A percentile compares a stretch with the other conserved stretches of the same genome.
Conservation (phyloP, 257 asterid species). For the Penstemon davidsonii region DNA sequence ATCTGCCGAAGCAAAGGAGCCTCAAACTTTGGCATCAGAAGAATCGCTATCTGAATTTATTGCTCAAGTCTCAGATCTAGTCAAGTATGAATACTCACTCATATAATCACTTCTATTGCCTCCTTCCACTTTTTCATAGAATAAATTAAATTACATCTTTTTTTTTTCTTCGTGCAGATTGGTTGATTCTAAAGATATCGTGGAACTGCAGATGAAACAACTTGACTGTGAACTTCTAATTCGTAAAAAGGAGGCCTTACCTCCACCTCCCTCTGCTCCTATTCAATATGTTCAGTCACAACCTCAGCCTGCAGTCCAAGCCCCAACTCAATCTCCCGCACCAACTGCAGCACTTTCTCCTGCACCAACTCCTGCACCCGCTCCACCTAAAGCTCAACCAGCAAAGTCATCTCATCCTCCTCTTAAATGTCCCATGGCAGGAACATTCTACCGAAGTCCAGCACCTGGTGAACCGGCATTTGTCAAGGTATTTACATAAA, state of each 20-base stretch:
- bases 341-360: constrained; percentile 49
- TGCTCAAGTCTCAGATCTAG: constrained; percentile 73
- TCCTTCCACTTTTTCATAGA: constrained; percentile 4
- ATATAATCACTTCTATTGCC: constrained; percentile 26
- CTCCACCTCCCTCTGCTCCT: constrained; percentile 68
- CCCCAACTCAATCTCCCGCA: constrained; percentile 43
- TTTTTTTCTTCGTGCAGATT: constrained; percentile 54
- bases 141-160: constrained; percentile 21
- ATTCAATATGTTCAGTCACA: constrained; percentile 51
- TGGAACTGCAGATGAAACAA: constrained; percentile 79
- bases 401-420: constrained; percentile 71
- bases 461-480: constrained; percentile 85
- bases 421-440: constrained; percentile 87
- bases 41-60: constrained; percentile 67
- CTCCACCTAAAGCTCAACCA: constrained; percentile 48
- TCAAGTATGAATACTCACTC: constrained; percentile 56
- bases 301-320: constrained; percentile 48
- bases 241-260: constrained; percentile 85
- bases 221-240: constrained; percentile 70
- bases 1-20: constrained; percentile 37
- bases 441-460: constrained; percentile 80
- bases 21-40: constrained; percentile 52
- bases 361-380: constrained; percentile 41
- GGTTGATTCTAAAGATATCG: constrained; percentile 83
- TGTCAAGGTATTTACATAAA: constrained; percentile 63